Evolutionary conservation across 257 asterid genomes (phyloP), one percentile per base, ranked within the genome.

Genomic region (Paulownia fortunei): DNA sequence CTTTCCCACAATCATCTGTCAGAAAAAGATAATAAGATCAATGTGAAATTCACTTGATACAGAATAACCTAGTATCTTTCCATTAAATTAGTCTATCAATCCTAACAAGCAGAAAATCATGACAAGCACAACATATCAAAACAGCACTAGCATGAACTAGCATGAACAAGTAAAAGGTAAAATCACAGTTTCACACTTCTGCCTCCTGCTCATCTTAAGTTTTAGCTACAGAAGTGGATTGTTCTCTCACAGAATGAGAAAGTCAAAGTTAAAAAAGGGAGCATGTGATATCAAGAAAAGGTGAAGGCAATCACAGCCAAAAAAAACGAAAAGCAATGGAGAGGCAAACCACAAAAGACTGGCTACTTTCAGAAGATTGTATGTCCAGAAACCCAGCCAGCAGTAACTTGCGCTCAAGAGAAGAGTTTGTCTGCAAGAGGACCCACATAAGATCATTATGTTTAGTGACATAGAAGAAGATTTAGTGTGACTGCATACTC

Each of bases 361-460:
- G 84, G 76, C 82, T 86, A 24, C 78, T n/a, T n/a, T n/a, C 93
- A 84, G 80, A 75, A 80, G 91, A 60, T 76, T 82, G 76, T 27
- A 92, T 82, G 78, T 93, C 97, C 86, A 89, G 64, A 80, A 93
- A 93, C 46, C 99, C 97, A 67, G 95, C 91, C 76, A 96, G 83
- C 49, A 96, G 72, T 71, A 93, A 83, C 87, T 85, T 87, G 61
- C 92, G 97, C 81, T 92, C 93, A 44, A 88, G 90, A 62, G 90
- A 82, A 63, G 95, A 79, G 59, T 82, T 87, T 18, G 62, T 27
- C 98, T 91, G 92, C 89, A 68, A 69, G 61, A 74, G 19, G 60
- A 19, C 13, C 74, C 82, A 82, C 21, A 23, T 16, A 55, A 42
- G 34, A 24, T 79, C 27, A 81, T 47, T 59, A 75, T n/a, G 58